Evolutionary conservation across 2,329 filamentous ascomycete species (phyloP), one percentile per base, ranked within the genome.

Genomic region (Diaporthe ilicicola): DNA sequence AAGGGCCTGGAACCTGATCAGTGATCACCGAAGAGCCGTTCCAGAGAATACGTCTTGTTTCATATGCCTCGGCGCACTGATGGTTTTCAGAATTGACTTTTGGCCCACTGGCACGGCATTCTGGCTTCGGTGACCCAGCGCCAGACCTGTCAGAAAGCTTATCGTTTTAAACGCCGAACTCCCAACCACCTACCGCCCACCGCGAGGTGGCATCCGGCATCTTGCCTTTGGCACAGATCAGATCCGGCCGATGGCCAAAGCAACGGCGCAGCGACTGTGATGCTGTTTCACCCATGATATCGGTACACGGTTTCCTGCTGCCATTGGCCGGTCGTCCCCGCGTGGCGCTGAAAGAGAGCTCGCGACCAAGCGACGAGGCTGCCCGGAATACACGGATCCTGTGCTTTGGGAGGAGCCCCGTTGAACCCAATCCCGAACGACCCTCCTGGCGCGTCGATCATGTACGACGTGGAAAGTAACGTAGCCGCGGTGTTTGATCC

Each of bases 141-240:
- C 59, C 27, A 62, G 46, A 62, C 59, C 59, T 48, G 59, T 37
- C 59, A 50, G 59, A 64, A 64, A 64, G 59, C 59, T 64, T 64
- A 27, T 64, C 44, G 34, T 12, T 32, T 12, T 37, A 50, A 64
- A 17, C 59, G 29, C 59, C 44, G 44, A 64, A 19, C 34, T 50
- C 59, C 59, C 59, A 44, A 50, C 44, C 44, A 32, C 56, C 29
- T 37, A 1, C 10, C 44, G n/a, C 6, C 19, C 34, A 19, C 42
- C 39, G 29, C 27, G 44, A 37, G 44, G 44, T 64, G 59, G n/a
- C 59, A 64, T 64, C n/a, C 59, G 50, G 59, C 44, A 64, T 64
- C 59, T 50, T 37, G 44, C 42, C 10, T 37, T 37, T 46, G 50
- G n/a, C 29, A 48, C 44, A 64, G 59, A 64, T 64, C 44, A 50